phyloP scores from a whole-genome alignment of 2,329 filamentous ascomycete genomes.

The Phoma sp. region DNA sequence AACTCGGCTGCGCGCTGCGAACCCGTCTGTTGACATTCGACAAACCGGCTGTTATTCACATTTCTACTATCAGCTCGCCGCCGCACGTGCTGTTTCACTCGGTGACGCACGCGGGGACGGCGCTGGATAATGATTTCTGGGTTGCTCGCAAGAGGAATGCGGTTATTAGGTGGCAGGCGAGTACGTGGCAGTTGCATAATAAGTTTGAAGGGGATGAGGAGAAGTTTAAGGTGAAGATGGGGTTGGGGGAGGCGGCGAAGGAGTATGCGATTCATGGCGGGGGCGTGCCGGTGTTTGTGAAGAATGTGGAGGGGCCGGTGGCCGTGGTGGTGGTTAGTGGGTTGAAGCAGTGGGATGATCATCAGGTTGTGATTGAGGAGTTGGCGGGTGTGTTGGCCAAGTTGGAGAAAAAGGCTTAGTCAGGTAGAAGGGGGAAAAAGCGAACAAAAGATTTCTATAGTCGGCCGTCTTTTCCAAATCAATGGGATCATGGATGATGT shows the following conservation, averaged over 20 bases:
- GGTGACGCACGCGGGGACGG: constrained; percentile 69
- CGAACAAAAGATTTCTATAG: too few relatives aligned
- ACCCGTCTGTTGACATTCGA: constrained; percentile 62
- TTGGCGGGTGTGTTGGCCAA: constrained; percentile 22
- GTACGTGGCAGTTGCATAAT: constrained; percentile 73
- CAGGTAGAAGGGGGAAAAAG: too few relatives aligned
- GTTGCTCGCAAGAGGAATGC: constrained; percentile 72
- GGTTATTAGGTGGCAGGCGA: constrained; percentile 72
- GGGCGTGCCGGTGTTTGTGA: constrained; percentile 73
- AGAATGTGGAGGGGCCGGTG: constrained; percentile 74
- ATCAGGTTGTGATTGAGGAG: constrained; percentile 74
- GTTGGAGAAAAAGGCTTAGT: constrained; percentile 15
- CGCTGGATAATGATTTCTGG: constrained; percentile 74
- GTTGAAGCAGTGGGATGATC: constrained; percentile 79
- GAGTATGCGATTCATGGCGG: constrained; percentile 81
- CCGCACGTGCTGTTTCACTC: constrained; percentile 73
- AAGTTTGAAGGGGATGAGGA: constrained; percentile 70
- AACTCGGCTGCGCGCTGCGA: constrained; percentile 68
- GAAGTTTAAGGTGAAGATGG: constrained; percentile 70
- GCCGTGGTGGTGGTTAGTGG: constrained; percentile 79
- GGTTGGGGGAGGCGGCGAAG: constrained; percentile 58
- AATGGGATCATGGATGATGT: too few relatives aligned
- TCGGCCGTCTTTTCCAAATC: too few relatives aligned
- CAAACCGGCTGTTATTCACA: constrained; percentile 67
- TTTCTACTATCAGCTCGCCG: constrained; percentile 62